phyloP scores from a whole-genome alignment of 371 early-diverging fungal species.

The Rhizopus arrhizus region DNA sequence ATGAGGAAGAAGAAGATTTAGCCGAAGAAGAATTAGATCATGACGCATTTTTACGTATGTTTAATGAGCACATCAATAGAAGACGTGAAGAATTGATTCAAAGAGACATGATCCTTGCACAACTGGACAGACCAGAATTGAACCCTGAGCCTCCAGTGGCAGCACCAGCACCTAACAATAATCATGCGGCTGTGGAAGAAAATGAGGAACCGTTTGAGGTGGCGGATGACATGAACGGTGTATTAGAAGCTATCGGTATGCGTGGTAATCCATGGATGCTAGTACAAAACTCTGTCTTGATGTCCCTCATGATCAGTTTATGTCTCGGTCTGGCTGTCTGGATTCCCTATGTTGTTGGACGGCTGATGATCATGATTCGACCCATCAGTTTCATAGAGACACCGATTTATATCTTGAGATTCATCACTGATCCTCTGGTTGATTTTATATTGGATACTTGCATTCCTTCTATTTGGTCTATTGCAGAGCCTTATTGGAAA shows the following conservation, averaged over 20 bases:
- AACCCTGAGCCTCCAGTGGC: too few species aligned
- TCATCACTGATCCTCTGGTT: conserved; percentile 56
- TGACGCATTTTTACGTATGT: too few species aligned
- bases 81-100: too few species aligned
- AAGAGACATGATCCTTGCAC: too few species aligned
- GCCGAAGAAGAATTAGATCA: too few species aligned
- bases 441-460: conserved; percentile 53
- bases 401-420: conserved; percentile 48
- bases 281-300: conserved; percentile 75
- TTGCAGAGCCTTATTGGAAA: conserved; percentile 13
- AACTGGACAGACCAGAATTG: too few species aligned
- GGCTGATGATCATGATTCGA: conserved; percentile 49
- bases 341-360: conserved; percentile 73
- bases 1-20: too few species aligned
- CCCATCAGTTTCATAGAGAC: conserved; percentile 49
- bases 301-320: conserved; percentile 67
- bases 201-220: conserved; percentile 35
- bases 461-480: conserved; percentile 34
- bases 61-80: too few species aligned
- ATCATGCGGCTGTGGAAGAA: neutral
- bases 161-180: too few species aligned
- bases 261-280: conserved; percentile 76
- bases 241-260: conserved; percentile 85
- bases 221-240: conserved; percentile 73
- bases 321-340: conserved; percentile 72